Evolutionary conservation across 2,329 filamentous ascomycete species (phyloP), one percentile per base, ranked within the genome.

Genomic region (Colletotrichum agaves): DNA sequence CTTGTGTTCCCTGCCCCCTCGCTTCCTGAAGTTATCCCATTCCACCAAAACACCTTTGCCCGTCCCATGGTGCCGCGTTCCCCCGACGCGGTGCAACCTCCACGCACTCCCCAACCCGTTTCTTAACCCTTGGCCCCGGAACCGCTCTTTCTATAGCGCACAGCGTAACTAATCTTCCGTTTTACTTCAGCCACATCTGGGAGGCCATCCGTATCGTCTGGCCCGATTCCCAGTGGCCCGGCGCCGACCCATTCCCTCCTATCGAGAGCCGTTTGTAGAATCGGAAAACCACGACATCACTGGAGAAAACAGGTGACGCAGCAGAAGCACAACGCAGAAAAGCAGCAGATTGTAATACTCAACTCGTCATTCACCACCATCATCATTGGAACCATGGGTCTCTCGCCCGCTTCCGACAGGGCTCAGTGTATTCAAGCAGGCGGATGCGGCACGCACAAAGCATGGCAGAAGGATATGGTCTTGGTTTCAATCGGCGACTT

Each of bases 161-260:
- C 21, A 47, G 72, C 71, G 69, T 72, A 41, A 68, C 70, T 72
- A 59, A 71, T 70, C 5, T 58, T 57, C 46, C 27, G 62, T 52
- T 37, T 27, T 19, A 55, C 56, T 66, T 72, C 72, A 93, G 93
- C 70, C 92, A 97, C 78, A 95, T 98, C 69, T 98, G 94, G 93
- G 95, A 98, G 80, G 95, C 94, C 27, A 90, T 99, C 77, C 89
- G 91, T 67, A 85, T 91, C 71, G 91, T 99, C 71, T 99, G 96
- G 96, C 96, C 96, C 2, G 93, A 97, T 73, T 90, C 88, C 44
- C 88, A 91, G 73, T 97, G 94, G 92, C 92, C 93, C 19, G 90
- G 90, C 67, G 89, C 93, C 75, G 86, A 89, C 73, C 87, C 81
- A 64, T 85, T 89, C 78, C 85, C 89, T 67, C 87, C 88, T 50